Evolutionary conservation across 1,284 basidiomycete genomes (phyloP), one percentile per base, ranked within the genome.

Genomic region (Ceratobasidium sp.): DNA sequence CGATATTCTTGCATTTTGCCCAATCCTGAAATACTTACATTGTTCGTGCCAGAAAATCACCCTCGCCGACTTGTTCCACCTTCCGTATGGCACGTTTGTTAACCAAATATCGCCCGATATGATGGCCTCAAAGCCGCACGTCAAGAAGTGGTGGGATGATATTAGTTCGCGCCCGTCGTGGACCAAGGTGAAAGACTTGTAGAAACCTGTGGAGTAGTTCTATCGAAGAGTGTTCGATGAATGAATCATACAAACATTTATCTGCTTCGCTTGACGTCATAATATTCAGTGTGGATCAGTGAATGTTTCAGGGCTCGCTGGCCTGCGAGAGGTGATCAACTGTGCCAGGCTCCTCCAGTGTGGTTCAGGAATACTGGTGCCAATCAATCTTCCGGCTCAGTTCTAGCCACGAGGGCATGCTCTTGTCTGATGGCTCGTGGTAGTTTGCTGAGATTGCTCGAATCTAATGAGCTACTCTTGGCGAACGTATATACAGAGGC

Each of bases 61-160:
- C 1, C 79, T 88, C 7, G 86, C 84, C 7, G 88, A 89, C 79
- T 81, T 89, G 9, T 84, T 84, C 80, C 87, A 89, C 78, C 78
- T 89, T 29, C 84, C 88, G 0, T 85, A 84, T 74, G 87, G 84
- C 1, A 31, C 77, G 0, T 74, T 81, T 31, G 74, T 82, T 16
- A 73, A 78, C 8, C 58, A 73, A 39, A 66, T 78, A 24, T 77
- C 76, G 29, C 75, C 79, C 53, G 75, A 79, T 41, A 74, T 76
- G 34, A 74, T 83, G 22, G 77, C 7, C 19, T 48, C 54, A 14
- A 56, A 71, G 54, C 68, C 68, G 4, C 39, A 61, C 24, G 54
- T 61, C n/a, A 71, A 71, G 56, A 43, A 56, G 14, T 71, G 68
- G 63, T 51, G 63, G 63, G 63, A 66, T 14, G 48, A 66, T 29